Evolutionary conservation across 176 grass and related monocot species (phyloP).

Genomic region (Chrysopogon serrulatus): DNA sequence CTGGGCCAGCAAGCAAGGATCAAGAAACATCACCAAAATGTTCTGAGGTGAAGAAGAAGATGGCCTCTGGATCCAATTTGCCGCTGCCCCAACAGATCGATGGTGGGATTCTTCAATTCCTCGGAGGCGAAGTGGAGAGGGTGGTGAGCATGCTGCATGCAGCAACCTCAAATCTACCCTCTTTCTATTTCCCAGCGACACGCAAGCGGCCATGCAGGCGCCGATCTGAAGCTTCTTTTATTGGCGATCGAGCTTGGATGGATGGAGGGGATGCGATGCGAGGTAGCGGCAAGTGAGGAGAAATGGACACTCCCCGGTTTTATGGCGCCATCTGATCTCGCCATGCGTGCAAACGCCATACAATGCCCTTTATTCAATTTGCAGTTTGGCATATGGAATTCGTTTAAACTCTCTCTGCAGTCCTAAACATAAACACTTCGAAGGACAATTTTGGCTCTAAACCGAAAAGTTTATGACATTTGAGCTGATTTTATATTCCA

Average conservation of each 20-base stretch:
- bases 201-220: constrained; percentile 29
- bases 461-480: too few species aligned
- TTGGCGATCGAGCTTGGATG: constrained; percentile 19
- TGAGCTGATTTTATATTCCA: too few species aligned
- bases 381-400: too few species aligned
- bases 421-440: too few species aligned
- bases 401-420: too few species aligned
- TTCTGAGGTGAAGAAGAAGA: constrained; percentile 3
- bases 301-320: constrained; percentile 1
- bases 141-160: background rate
- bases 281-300: constrained; percentile 23
- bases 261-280: background rate
- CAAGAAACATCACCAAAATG: background rate
- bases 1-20: background rate
- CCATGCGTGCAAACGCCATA: background rate
- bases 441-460: too few species aligned
- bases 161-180: constrained; percentile 18
- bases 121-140: background rate
- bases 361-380: too few species aligned
- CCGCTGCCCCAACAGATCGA: background rate
- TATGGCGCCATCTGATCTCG: background rate
- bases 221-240: constrained; percentile 16
- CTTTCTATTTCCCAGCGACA: constrained; percentile 50
- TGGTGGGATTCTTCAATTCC: background rate
- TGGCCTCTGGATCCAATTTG: background rate